Percentiles rank a stretch among this genome's conserved stretches.
Conservation (phyloP, 2,329 filamentous ascomycete genomes). For the Ophiostoma tasmaniense region DNA sequence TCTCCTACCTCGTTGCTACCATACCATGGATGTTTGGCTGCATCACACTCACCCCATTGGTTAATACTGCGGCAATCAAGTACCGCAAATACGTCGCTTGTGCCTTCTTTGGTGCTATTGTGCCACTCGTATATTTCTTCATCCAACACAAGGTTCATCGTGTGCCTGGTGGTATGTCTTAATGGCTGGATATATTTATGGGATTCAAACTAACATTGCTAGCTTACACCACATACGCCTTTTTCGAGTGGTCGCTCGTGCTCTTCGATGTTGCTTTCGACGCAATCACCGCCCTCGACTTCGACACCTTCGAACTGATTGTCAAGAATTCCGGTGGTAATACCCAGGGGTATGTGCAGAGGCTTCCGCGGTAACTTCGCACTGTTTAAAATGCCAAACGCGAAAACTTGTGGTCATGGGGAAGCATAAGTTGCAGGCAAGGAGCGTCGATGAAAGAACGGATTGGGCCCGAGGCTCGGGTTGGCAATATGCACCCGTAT, state of each 20-base stretch:
- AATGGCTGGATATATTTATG: neutral
- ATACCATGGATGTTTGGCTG: conserved; percentile 93
- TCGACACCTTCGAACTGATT: conserved; percentile 77
- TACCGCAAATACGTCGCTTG: conserved; percentile 79
- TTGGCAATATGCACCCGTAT: neutral
- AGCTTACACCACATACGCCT: conserved; percentile 97
- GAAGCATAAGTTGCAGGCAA: neutral
- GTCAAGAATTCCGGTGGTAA: conserved; percentile 81
- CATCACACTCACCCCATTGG: conserved; percentile 76
- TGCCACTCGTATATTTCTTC: conserved; percentile 92
- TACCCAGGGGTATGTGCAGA: conserved; percentile 96
- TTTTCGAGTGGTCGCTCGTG: conserved; percentile 95
- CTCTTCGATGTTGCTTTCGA: conserved; percentile 95
- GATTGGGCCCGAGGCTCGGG: neutral
- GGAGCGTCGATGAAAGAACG: neutral
- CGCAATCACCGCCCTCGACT: conserved; percentile 87
- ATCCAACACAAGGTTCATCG: conserved; percentile 98
- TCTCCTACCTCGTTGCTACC: conserved; percentile 89
- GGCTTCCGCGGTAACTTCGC: conserved; percentile 76
- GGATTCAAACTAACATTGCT: neutral
- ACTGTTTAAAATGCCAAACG: neutral
- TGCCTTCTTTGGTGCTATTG: conserved; percentile 81
- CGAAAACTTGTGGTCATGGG: neutral
- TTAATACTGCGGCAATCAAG: conserved; percentile 72
- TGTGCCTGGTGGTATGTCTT: conserved; percentile 74